A percentile compares a stretch with the other conserved stretches of the same genome.
phyloP scores from a whole-genome alignment of 139 green algal species.

The Picochlorum sp. region DNA sequence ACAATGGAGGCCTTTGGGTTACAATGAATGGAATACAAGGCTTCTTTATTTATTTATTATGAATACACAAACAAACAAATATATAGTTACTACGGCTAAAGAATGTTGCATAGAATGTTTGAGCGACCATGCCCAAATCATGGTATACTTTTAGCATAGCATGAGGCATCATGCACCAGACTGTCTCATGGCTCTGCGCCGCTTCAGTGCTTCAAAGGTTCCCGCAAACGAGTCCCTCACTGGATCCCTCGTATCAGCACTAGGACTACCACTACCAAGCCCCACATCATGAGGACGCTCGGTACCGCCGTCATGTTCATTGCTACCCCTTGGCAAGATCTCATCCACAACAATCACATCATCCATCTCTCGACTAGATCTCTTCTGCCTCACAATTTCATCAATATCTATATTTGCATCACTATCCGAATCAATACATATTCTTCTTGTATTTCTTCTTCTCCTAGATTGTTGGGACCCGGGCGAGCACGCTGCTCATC shows the following conservation, averaged over 20 bases:
- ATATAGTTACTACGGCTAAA: too few relatives aligned
- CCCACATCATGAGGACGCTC: background rate
- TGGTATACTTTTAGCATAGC: background rate
- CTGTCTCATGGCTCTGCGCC: background rate
- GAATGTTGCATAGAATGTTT: too few relatives aligned
- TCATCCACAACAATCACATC: too few relatives aligned
- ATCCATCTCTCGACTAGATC: background rate
- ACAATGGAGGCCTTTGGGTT: conserved; percentile 56
- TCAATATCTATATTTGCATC: conserved; percentile 6
- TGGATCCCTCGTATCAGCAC: background rate
- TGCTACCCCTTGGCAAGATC: background rate
- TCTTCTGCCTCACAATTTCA: conserved; percentile 3
- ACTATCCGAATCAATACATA: conserved; percentile 5
- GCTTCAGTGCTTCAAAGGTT: background rate
- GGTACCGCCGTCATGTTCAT: background rate
- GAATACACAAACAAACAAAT: background rate
- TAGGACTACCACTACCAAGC: background rate
- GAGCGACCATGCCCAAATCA: too few relatives aligned
- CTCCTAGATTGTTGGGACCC: background rate
- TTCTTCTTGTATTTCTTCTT: conserved; percentile 2
- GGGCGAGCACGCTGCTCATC: too few relatives aligned
- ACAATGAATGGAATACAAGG: background rate
- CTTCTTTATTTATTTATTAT: conserved; percentile 5
- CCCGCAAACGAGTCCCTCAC: too few relatives aligned
- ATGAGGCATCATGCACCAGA: background rate